Evolutionary conservation across 176 grass and related monocot genomes (phyloP), one percentile per base, ranked within the genome.

Genomic region (Zea luxurians): DNA sequence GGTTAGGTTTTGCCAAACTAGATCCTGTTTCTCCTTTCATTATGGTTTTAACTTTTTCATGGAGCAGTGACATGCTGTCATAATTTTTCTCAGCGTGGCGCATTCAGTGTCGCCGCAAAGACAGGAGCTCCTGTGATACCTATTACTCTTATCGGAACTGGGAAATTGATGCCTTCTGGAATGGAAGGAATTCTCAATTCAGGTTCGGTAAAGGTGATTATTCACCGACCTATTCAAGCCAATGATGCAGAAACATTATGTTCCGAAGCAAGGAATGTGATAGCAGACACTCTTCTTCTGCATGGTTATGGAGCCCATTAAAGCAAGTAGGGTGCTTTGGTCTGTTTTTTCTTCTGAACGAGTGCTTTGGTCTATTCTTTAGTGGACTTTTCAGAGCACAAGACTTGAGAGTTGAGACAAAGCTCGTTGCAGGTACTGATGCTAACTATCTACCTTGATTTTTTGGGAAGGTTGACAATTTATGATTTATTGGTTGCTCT

Each of bases 101-200:
- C 95, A 68, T 98, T 98, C 82, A 98, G 87, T 83, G 91, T 98
- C 7, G 91, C 95, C 52, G 42, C 85, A 72, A 98, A 90, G 87
- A 94, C 95, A 0, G 87, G 95, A 2, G 91, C 78, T 78, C 91
- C 85, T 67, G 87, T 98, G 62, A 80, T 98, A 53, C 91, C 94
- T 68, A 94, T 97, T 74, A 90, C 91, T 46, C 89, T 98, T 84
- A 78, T 98, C 1, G 91, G 95, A 55, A 94, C 95, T 35, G 95
- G 95, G 60, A 83, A 87, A 68, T 63, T 98, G 27, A 98, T 98
- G 95, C 95, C 95, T 54, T 27, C 91, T 71, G 91, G 91, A 92
- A 94, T 90, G 89, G 95, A 94, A 74, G 71, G 83, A 43, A 86
- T 62, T 50, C 80, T 97, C 63, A 93, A 94, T 84, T 87, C 83